Evolutionary conservation across 2,329 filamentous ascomycete species (phyloP).

Genomic region (Fusarium verrucosum): DNA sequence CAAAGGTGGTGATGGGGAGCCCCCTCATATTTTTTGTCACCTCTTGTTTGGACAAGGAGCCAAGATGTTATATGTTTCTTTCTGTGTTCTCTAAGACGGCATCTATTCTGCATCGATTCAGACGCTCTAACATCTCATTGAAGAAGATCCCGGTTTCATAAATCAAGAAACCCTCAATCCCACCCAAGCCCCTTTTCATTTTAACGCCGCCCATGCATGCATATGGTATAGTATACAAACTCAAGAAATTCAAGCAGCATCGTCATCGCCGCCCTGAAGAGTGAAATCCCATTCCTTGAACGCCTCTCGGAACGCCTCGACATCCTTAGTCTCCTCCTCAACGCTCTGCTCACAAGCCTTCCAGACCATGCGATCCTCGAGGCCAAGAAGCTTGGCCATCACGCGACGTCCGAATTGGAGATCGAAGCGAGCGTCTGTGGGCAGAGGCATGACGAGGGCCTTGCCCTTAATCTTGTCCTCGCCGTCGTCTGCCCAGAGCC

Average conservation of each 20-base stretch:
- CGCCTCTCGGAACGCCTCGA: constrained; percentile 78
- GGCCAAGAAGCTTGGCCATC: constrained; percentile 82
- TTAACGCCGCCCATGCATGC: constrained; percentile 38
- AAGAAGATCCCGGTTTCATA: background rate
- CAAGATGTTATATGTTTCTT: background rate
- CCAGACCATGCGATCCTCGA: constrained; percentile 86
- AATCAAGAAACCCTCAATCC: constrained; percentile 1
- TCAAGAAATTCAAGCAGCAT: constrained; percentile 10
- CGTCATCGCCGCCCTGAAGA: constrained; percentile 37
- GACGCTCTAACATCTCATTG: background rate
- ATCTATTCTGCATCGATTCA: background rate
- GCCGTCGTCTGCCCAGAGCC: constrained; percentile 75
- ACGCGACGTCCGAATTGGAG: constrained; percentile 90
- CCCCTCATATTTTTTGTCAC: background rate
- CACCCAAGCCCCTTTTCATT: constrained; percentile 6
- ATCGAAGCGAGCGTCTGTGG: constrained; percentile 80
- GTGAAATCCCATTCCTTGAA: constrained; percentile 93
- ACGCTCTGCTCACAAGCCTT: constrained; percentile 81
- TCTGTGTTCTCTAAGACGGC: background rate
- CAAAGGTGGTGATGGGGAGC: background rate
- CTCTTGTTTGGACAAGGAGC: background rate
- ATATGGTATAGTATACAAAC: constrained; percentile 6
- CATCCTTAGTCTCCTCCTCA: constrained; percentile 82
- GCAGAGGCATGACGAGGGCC: constrained; percentile 78
- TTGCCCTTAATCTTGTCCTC: constrained; percentile 65